Conservation (phyloP, 2,329 filamentous ascomycete genomes). For the Stenocarpella maydis region DNA sequence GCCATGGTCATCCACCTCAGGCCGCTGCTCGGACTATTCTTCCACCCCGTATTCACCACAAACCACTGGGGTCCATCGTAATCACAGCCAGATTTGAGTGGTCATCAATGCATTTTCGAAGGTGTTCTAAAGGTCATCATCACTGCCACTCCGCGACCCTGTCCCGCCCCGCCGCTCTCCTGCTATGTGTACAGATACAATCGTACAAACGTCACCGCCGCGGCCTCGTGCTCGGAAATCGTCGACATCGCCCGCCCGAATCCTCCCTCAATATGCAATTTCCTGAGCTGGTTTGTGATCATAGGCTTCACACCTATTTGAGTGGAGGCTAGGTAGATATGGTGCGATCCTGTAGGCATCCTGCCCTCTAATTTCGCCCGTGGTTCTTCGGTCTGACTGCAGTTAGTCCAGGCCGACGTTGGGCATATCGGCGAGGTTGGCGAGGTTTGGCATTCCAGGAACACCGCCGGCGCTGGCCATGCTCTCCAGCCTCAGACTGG, state of each 20-base stretch:
- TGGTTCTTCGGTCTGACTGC: not conserved
- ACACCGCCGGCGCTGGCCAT: constrained; percentile 44
- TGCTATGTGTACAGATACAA: constrained; percentile 31
- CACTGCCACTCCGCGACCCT: constrained; percentile 19
- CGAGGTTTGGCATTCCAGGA: constrained; percentile 36
- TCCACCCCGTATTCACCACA: no score
- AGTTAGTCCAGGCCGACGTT: constrained; percentile 63
- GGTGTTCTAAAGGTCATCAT: constrained; percentile 29
- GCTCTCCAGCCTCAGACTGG: constrained; percentile 69
- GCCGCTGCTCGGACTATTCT: not conserved
- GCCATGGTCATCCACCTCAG: not conserved
- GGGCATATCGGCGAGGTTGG: constrained; percentile 57
- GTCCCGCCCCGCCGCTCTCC: constrained; percentile 19
- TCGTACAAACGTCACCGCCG: constrained; percentile 23
- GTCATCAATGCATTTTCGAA: constrained; percentile 29
- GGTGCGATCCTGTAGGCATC: constrained; percentile 6
- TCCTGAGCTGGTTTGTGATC: constrained; percentile 7
- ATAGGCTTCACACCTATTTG: constrained; percentile 3
- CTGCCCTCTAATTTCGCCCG: not conserved
- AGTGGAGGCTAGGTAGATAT: constrained; percentile 23
- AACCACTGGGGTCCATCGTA: not conserved
- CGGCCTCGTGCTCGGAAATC: constrained; percentile 16
- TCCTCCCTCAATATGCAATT: constrained; percentile 1
- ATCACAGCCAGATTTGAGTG: not conserved
- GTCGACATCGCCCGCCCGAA: constrained; percentile 17